These are phyloP conservation scores for Alternaria gansuensis DNA, from an alignment of 2,329 filamentous ascomycete species.

Conservation along the genomic window DNA sequence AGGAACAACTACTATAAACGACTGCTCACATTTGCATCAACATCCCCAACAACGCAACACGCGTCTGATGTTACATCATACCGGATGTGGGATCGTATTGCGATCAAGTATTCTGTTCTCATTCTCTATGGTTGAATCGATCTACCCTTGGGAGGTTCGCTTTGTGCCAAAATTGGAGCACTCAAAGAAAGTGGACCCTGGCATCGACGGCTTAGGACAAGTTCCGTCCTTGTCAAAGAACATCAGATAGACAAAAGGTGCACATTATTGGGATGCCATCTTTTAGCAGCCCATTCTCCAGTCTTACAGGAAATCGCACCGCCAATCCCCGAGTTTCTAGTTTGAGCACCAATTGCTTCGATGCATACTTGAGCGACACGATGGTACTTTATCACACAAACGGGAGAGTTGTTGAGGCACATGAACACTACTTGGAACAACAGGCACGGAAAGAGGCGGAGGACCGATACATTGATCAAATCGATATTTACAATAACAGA, in stretches of 20 bases:
- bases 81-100: background rate
- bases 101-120: background rate
- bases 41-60: background rate
- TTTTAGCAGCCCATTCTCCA: background rate
- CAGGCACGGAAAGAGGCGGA: conserved; percentile 4
- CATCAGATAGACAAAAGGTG: background rate
- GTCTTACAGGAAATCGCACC: background rate
- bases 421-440: conserved; percentile 26
- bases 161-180: conserved; percentile 5
- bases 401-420: conserved; percentile 19
- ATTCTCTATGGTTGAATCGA: background rate
- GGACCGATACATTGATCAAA: conserved; percentile 14
- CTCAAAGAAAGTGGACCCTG: background rate
- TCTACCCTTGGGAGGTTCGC: background rate
- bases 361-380: background rate
- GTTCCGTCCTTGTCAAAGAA: background rate
- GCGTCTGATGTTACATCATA: background rate
- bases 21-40: background rate
- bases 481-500: conserved; percentile 9
- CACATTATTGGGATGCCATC: background rate
- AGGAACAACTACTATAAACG: background rate
- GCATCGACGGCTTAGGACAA: conserved; percentile 1
- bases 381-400: conserved; percentile 28
- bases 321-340: background rate
- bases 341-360: background rate